A percentile compares a stretch with the other conserved stretches of the same genome.
phyloP scores from a whole-genome alignment of 805 yeast genomes.

The Zygotorulaspora danielsina region DNA sequence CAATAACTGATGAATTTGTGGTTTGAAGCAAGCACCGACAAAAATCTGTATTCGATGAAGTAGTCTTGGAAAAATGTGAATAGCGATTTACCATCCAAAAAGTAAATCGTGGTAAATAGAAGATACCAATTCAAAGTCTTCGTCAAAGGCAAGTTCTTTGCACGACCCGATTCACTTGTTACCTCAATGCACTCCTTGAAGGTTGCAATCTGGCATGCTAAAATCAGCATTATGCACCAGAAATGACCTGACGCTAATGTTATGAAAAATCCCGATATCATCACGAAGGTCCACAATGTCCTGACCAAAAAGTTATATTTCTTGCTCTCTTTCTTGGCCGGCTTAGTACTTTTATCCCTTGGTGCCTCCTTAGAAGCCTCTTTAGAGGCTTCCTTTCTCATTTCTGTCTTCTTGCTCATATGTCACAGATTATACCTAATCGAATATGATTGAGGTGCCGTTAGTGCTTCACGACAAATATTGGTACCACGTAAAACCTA shows the following conservation, averaged over 20 bases:
- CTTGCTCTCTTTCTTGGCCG: conserved; percentile 21
- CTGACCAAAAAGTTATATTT: conserved; percentile 60
- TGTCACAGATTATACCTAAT: background rate
- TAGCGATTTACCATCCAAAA: conserved; percentile 80
- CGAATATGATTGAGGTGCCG: too few species aligned
- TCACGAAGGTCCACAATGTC: conserved; percentile 88
- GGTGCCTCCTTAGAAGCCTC: background rate
- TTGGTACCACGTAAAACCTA: background rate
- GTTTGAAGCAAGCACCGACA: conserved; percentile 62
- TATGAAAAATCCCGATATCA: conserved; percentile 71
- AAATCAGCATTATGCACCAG: conserved; percentile 67
- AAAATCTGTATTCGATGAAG: conserved; percentile 33
- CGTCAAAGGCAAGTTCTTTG: conserved; percentile 77
- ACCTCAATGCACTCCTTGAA: conserved; percentile 91
- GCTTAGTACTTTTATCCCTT: conserved; percentile 3
- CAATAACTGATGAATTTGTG: conserved; percentile 83
- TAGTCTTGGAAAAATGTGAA: conserved; percentile 59
- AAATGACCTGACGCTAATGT: conserved; percentile 80
- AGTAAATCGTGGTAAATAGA: conserved; percentile 79
- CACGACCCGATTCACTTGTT: conserved; percentile 71
- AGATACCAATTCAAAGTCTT: conserved; percentile 90
- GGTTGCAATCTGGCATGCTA: conserved; percentile 72
- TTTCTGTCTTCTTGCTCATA: background rate
- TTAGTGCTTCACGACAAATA: too few species aligned
- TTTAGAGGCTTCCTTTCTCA: background rate